Conservation (phyloP, 2,329 filamentous ascomycete species). For the Pleomassaria siparia region DNA sequence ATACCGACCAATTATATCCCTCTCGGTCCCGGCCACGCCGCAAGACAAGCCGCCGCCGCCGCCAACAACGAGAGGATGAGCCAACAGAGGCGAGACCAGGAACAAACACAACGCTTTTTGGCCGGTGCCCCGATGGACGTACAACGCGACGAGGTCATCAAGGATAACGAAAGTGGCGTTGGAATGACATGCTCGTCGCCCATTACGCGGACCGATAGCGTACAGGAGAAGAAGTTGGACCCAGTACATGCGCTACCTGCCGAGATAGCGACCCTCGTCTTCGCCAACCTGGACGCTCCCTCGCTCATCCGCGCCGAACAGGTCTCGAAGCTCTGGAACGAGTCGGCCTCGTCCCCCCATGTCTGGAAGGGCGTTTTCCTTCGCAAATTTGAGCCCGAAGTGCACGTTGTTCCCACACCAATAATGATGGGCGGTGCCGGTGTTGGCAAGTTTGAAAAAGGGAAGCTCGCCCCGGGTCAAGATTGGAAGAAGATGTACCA, state of each 20-base stretch:
- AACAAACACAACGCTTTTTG: constrained; percentile 36
- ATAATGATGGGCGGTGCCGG: constrained; percentile 56
- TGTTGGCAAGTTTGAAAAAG: constrained; percentile 50
- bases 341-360: constrained; percentile 57
- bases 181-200: constrained; percentile 41
- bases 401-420: constrained; percentile 48
- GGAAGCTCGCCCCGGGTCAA: constrained; percentile 56
- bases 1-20: constrained; percentile 21
- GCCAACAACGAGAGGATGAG: constrained; percentile 36
- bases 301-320: constrained; percentile 58
- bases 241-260: constrained; percentile 58
- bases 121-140: constrained; percentile 16
- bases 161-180: constrained; percentile 42
- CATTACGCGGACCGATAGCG: constrained; percentile 34
- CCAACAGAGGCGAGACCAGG: constrained; percentile 33
- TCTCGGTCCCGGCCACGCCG: constrained; percentile 22
- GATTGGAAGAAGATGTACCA: constrained; percentile 87
- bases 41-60: constrained; percentile 38
- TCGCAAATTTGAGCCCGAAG: constrained; percentile 52
- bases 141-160: constrained; percentile 31
- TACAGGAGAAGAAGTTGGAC: constrained; percentile 44
- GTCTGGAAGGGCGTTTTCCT: constrained; percentile 67
- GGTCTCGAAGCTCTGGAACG: constrained; percentile 60
- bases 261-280: constrained; percentile 61
- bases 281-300: constrained; percentile 61